Base-by-base conservation (phyloP, 352 stramenopile species). In the Phytophthora vignae region DNA sequence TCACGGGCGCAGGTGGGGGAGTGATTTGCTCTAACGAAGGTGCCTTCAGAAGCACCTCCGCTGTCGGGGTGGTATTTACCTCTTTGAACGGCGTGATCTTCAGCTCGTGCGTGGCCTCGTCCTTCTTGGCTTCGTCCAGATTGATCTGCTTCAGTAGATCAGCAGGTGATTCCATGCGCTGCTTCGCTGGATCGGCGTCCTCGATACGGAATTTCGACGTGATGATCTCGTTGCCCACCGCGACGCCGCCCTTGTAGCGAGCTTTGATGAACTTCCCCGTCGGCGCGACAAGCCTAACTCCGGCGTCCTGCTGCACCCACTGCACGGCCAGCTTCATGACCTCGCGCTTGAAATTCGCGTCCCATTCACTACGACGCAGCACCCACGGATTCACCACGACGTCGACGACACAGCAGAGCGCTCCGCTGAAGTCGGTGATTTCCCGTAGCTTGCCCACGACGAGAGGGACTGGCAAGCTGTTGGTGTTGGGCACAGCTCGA, bases 251-350 rank as follows among this genome's bases (percentile, higher is more conserved):
- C 73, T 96, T 96, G 79, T 96, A 96, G 8, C 71, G 71, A 19
- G 83, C 92, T 76, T 96, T 96, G 76, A 95, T 96, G 62, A 93
- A 90, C 58, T 94, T 96, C 8, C 87, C 85, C 15, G 74, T 67
- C 0, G 69, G 64, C 11, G 73, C 69, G 25, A 82, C 78, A 21
- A 90, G 73, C 19, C 62, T 54, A 44, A 90, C 67, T 2, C 78
- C 69, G 3, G 84, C 81, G 52, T 96, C 89, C 10, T 92, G 72
- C 60, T 93, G 85, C 19, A 91, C 86, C 87, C 87, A 96, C n/a
- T 86, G 76, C 42, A 92, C 77, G 25, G 89, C 87, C 19, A 96
- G 74, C 54, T 91, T 92, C 66, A 95, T 82, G 22, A 91, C 78
- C 22, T 96, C 89, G 14, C 80, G 84, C 76, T 96, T 96, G 74